phyloP scores from a whole-genome alignment of 225 moss, liverwort and hornwort genomes.

The Sphagnum tenellum region DNA sequence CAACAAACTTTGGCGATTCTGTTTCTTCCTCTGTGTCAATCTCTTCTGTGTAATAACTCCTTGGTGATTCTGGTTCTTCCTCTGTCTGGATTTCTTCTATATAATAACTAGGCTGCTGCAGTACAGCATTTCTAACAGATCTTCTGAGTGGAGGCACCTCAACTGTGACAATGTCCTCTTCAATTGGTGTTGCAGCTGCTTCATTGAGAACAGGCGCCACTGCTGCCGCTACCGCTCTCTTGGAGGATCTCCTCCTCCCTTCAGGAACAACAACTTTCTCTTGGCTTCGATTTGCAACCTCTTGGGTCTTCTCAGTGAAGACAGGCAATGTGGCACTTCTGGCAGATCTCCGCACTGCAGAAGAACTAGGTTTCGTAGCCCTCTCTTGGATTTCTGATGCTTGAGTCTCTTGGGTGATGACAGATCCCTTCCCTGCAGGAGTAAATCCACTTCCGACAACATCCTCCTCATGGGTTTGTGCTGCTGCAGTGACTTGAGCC shows the following conservation, averaged over 20 bases:
- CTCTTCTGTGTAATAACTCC: constrained; percentile 4
- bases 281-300: neutral
- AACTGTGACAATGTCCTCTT: too few relatives aligned
- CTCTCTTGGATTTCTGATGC: too few relatives aligned
- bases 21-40: constrained; percentile 11
- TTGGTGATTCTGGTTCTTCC: constrained; percentile 1
- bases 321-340: constrained; percentile 15
- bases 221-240: neutral
- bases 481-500: too few relatives aligned
- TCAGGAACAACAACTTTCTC: neutral
- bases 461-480: too few relatives aligned
- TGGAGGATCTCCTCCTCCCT: neutral
- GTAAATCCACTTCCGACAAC: too few relatives aligned
- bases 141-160: too few relatives aligned
- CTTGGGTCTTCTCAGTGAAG: neutral
- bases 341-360: constrained; percentile 28
- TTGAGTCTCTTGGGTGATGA: too few relatives aligned
- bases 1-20: too few relatives aligned
- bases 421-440: too few relatives aligned
- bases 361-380: neutral
- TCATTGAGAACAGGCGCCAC: neutral
- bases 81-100: neutral
- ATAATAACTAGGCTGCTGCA: neutral
- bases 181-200: neutral
- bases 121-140: too few relatives aligned